A percentile compares a stretch with the other conserved stretches of the same genome.
Conservation (phyloP, 441 rosid species). For the Corymbia citriodora region DNA sequence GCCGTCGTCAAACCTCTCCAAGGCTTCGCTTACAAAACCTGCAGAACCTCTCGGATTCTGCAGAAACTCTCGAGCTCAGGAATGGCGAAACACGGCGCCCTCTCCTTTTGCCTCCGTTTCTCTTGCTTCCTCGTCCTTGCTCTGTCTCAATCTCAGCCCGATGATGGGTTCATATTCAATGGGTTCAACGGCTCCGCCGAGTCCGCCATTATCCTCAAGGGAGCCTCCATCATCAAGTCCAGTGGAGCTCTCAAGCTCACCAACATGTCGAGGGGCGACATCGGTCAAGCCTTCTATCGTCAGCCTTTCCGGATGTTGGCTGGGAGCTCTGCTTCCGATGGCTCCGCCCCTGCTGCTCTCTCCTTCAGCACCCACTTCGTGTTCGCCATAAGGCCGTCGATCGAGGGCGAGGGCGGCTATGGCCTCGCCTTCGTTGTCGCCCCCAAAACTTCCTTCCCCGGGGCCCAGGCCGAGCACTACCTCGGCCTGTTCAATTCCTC, state of each 20-base stretch:
- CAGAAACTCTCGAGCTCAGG: background rate
- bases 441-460: constrained; percentile 32
- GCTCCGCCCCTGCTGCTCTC: background rate
- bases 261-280: constrained; percentile 4
- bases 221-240: constrained; percentile 19
- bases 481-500: constrained; percentile 40
- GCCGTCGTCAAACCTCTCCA: background rate
- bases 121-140: background rate
- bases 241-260: constrained; percentile 47
- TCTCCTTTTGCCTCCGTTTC: background rate
- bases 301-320: constrained; percentile 26
- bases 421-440: constrained; percentile 60
- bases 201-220: background rate
- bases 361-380: constrained; percentile 56
- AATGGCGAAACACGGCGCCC: background rate
- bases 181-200: constrained; percentile 31
- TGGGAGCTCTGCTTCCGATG: background rate
- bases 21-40: background rate
- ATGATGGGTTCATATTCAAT: constrained; percentile 27
- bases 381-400: constrained; percentile 34
- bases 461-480: constrained; percentile 32
- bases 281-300: constrained; percentile 51
- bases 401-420: constrained; percentile 42
- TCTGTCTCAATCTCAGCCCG: background rate
- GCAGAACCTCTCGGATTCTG: background rate